These are phyloP conservation scores for Exidia glandulosa DNA, from an alignment of 768 basidiomycete genomes.

Conservation along the genomic window DNA sequence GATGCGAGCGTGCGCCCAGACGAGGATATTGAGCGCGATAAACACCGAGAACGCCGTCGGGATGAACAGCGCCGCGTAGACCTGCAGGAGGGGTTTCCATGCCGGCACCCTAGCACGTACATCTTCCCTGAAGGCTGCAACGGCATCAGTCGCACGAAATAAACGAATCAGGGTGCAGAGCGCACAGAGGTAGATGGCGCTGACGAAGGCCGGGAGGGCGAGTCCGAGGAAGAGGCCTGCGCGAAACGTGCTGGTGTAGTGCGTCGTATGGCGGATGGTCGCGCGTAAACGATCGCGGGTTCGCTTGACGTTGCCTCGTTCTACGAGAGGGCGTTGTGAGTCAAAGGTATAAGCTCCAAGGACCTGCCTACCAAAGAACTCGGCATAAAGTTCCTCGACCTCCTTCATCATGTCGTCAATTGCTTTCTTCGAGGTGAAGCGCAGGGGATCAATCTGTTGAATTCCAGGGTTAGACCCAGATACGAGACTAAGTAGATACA, in stretches of 20 bases:
- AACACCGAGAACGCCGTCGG: conserved; percentile 68
- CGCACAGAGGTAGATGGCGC: conserved; percentile 55
- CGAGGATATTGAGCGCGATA: conserved; percentile 72
- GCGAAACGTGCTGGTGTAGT: conserved; percentile 63
- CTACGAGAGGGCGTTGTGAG: conserved; percentile 28
- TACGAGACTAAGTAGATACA: background rate
- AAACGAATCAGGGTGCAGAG: conserved; percentile 2
- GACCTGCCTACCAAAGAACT: conserved; percentile 53
- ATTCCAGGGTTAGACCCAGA: background rate
- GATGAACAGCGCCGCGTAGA: conserved; percentile 66
- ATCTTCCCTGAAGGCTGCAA: conserved; percentile 42
- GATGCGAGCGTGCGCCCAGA: conserved; percentile 66
- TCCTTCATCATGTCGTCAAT: conserved; percentile 60
- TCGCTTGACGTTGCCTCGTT: conserved; percentile 66
- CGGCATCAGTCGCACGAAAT: background rate
- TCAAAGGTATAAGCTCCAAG: background rate
- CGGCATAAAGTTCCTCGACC: conserved; percentile 68
- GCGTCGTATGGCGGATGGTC: conserved; percentile 36
- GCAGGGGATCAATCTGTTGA: conserved; percentile 49
- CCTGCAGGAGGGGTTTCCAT: conserved; percentile 63
- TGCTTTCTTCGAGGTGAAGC: conserved; percentile 51
- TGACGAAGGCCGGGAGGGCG: conserved; percentile 53
- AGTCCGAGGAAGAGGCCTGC: conserved; percentile 65
- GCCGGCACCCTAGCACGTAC: conserved; percentile 46
- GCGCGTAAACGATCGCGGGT: conserved; percentile 60